A percentile compares a stretch with the other conserved stretches of the same genome.
phyloP scores from a whole-genome alignment of 495 filamentous ascomycete species.

The Parathielavia hyrcaniae region DNA sequence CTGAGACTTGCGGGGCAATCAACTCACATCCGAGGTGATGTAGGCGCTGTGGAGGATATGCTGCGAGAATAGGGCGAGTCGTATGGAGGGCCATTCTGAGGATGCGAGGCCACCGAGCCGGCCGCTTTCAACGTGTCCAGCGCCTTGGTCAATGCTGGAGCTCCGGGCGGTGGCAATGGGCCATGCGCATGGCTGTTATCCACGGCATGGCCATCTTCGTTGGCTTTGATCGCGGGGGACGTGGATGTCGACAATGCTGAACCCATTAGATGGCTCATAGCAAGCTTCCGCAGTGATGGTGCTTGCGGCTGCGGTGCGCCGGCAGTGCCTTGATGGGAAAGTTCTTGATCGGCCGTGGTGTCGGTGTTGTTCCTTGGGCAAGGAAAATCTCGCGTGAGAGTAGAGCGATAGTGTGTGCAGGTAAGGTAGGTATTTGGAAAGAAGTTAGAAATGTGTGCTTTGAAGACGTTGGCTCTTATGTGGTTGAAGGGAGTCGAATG shows the following conservation, averaged over 20 bases:
- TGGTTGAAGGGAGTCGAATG: conserved; percentile 14
- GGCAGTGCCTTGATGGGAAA: conserved; percentile 23
- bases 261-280: conserved; percentile 43
- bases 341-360: conserved; percentile 26
- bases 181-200: conserved; percentile 16
- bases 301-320: conserved; percentile 37
- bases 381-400: neutral
- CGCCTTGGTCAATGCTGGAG: conserved; percentile 33
- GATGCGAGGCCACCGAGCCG: conserved; percentile 13
- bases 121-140: conserved; percentile 35
- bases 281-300: conserved; percentile 43
- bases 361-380: neutral
- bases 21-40: conserved; percentile 50
- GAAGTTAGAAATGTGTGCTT: conserved; percentile 21
- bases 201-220: conserved; percentile 12
- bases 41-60: conserved; percentile 48
- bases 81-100: conserved; percentile 30
- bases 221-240: conserved; percentile 26
- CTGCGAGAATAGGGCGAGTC: conserved; percentile 46
- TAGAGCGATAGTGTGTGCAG: neutral
- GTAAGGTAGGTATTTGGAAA: neutral
- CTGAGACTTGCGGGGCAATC: neutral
- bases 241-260: conserved; percentile 29
- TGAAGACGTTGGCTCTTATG: conserved; percentile 7
- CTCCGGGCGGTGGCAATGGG: conserved; percentile 23